Evolutionary conservation across 2,329 filamentous ascomycete genomes (phyloP), one percentile per base, ranked within the genome.

Genomic region (Xylariaceae sp.): DNA sequence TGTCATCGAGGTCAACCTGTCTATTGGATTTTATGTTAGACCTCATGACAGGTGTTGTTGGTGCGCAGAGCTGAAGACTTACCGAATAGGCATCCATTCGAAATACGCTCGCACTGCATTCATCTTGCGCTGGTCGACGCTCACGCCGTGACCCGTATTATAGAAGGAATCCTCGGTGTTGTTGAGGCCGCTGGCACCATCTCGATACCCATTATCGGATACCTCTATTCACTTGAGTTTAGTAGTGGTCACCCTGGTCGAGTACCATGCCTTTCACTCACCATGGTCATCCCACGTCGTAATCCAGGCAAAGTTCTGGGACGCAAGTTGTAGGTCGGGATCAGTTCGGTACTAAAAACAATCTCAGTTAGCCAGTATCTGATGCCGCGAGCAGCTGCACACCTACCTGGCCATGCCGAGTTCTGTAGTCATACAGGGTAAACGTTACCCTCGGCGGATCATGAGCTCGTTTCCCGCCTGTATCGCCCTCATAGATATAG

Each of bases 51-150:
- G 6, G 35, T 1, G 6, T 39, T 34, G n/a, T 8, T 0, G 11
- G 47, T 13, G 48, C 17, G 17, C 17, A 44, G 39, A 30, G 3
- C 34, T 10, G 44, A 35, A 50, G 2, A 68, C 69, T 56, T 61
- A 76, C 64, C 81, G 76, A 62, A 84, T 80, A 1, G 81, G 81
- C 79, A 82, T 81, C 82, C 84, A 87, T 68, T 88, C 85, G 60
- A 88, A 88, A 67, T 88, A 88, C 1, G 87, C 86, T 44, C 87
- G 78, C 1, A 90, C 86, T 1, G 86, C 87, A 56, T 89, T 88
- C 78, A 88, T 85, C 75, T 89, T 90, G 63, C 87, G 80, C 69
- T 88, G 83, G 64, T 89, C 87, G n/a, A 89, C 83, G 37, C 80
- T 83, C n/a, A 89, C 78, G 11, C 78, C 76, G 4, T 61, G 60